phyloP scores from a whole-genome alignment of 441 rosid species.

The Pelargonium myrrhifolium region DNA sequence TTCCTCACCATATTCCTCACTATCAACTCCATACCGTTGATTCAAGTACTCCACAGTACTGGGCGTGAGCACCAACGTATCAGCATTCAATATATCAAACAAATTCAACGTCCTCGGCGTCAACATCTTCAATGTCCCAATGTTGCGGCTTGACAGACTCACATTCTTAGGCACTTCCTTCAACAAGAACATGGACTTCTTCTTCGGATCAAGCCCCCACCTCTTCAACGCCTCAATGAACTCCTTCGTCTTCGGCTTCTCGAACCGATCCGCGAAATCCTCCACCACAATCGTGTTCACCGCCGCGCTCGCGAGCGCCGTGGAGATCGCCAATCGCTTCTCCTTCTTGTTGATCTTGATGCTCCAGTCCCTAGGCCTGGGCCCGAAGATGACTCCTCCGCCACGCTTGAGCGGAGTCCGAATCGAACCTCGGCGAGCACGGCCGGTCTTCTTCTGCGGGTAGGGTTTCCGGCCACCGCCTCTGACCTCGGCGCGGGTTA shows the following conservation, averaged over 20 bases:
- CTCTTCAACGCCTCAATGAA: conserved; percentile 71
- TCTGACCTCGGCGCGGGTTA: conserved; percentile 72
- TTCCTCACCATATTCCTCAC: conserved; percentile 28
- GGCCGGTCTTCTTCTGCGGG: conserved; percentile 75
- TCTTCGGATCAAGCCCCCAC: conserved; percentile 84
- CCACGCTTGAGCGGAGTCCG: conserved; percentile 81
- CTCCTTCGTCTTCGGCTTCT: conserved; percentile 71
- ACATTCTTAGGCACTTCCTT: conserved; percentile 59
- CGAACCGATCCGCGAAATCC: conserved; percentile 68
- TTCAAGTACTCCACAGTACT: conserved; percentile 62
- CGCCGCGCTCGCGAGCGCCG: conserved; percentile 64
- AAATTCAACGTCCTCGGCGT: conserved; percentile 83
- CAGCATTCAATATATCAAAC: conserved; percentile 78
- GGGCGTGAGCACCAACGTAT: conserved; percentile 78
- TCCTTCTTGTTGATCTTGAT: conserved; percentile 83
- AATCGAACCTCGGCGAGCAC: conserved; percentile 67
- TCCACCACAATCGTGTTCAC: conserved; percentile 68
- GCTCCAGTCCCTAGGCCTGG: conserved; percentile 81
- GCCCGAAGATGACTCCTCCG: conserved; percentile 84
- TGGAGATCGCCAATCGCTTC: conserved; percentile 74
- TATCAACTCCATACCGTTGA: conserved; percentile 59
- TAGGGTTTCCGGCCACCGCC: conserved; percentile 89
- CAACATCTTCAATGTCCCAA: conserved; percentile 74
- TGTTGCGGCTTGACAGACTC: conserved; percentile 62
- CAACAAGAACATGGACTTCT: conserved; percentile 76